phyloP scores from a whole-genome alignment of 306 rosid genomes.

The Trifolium subterraneum region DNA sequence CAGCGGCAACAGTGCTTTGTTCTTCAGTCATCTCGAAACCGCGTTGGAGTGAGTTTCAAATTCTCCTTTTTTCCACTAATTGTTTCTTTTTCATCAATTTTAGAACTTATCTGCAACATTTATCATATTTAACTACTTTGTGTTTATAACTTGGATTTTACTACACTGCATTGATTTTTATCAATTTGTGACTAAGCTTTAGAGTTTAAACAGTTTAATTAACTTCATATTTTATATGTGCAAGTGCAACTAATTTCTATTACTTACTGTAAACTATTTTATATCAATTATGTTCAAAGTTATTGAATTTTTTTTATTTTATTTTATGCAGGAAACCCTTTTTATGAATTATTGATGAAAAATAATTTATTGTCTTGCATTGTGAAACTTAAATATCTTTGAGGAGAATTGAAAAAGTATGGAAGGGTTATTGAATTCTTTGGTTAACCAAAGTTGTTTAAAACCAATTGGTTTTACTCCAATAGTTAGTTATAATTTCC shows the following conservation, averaged over 20 bases:
- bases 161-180: neutral
- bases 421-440: conserved; percentile 62
- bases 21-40: no score
- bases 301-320: conserved; percentile 33
- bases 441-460: conserved; percentile 56
- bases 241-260: conserved; percentile 6
- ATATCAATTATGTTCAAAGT: conserved; percentile 21
- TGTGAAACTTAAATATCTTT: conserved; percentile 31
- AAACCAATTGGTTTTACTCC: conserved; percentile 56
- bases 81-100: conserved; percentile 14
- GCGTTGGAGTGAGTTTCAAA: conserved; percentile 31
- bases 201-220: conserved; percentile 10
- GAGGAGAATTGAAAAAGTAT: conserved; percentile 40
- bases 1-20: no score
- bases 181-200: neutral
- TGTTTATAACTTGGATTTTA: neutral
- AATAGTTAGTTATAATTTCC: conserved; percentile 41
- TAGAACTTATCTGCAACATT: neutral
- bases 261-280: neutral
- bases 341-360: conserved; percentile 17
- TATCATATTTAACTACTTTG: neutral
- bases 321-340: conserved; percentile 32
- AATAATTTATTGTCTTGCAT: neutral
- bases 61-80: conserved; percentile 15
- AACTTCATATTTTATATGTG: conserved; percentile 3